phyloP scores from a whole-genome alignment of 805 yeast species.

The Candida xiaguanensis region DNA sequence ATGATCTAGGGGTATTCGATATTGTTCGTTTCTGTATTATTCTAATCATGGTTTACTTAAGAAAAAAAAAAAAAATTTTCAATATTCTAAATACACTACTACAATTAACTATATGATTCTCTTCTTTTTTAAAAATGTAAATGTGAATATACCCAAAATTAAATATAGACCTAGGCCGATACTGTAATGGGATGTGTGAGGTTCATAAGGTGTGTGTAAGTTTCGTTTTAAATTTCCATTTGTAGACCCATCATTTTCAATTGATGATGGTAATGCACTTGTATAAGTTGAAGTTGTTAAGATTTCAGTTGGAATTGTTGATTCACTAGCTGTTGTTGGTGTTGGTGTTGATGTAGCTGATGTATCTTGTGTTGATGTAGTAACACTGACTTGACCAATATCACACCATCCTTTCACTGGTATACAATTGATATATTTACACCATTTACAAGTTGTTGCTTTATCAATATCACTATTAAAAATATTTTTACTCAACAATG shows the following conservation, averaged over 20 bases:
- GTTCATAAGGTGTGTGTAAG: too few species aligned
- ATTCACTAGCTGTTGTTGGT: constrained; percentile 9
- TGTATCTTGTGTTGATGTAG: constrained; percentile 11
- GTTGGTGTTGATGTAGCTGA: constrained; percentile 9
- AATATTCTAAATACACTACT: constrained; percentile 3
- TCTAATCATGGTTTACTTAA: constrained; percentile 4
- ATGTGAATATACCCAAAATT: constrained; percentile 16
- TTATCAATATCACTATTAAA: constrained; percentile 36
- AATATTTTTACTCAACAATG: constrained; percentile 46
- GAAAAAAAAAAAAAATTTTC: constrained; percentile 5
- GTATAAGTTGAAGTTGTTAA: constrained; percentile 2
- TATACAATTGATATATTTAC: constrained; percentile 66
- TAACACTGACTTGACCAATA: constrained; percentile 35
- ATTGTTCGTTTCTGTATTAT: constrained; percentile 8
- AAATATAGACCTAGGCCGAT: constrained; percentile 17
- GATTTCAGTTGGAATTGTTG: constrained; percentile 3
- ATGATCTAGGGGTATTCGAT: constrained; percentile 12
- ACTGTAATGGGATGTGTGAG: neutral
- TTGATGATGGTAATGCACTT: constrained; percentile 17
- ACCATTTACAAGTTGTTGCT: constrained; percentile 60
- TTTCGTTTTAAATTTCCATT: constrained; percentile 1
- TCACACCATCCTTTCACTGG: constrained; percentile 74
- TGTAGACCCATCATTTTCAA: constrained; percentile 12
- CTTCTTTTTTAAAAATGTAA: constrained; percentile 14
- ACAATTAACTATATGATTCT: neutral